Base-by-base conservation (phyloP, 305 asterid species). In the Solanum hybrid region DNA sequence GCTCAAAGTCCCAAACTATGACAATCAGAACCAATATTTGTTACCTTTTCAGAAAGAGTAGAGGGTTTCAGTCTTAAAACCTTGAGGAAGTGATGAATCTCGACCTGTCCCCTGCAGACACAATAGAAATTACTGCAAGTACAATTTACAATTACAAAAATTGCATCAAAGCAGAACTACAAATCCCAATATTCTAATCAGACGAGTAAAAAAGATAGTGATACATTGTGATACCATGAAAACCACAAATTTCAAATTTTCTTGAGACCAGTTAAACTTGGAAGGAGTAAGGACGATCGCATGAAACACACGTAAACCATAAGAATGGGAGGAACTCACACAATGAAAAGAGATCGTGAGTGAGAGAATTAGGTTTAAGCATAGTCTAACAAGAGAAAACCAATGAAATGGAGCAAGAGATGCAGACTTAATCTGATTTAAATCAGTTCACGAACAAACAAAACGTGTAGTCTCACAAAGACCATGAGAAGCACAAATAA, bases 31-130 rank as follows among this genome's bases (percentile, higher is more conserved):
- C 42, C 17, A 51, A 51, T 31, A 10, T 84, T 31, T 10, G 26
- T 79, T 42, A 96, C 99, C 98, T 94, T 96, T 90, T 95, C 97
- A 76, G 98, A 92, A 90, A 95, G 89, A 85, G 93, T 91, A 90
- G 98, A 96, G 79, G 94, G 94, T 90, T 97, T 97, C 93, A 97
- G 91, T 91, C 94, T 94, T 87, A 95, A 91, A 90, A 91, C 95
- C 91, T 93, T 90, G 92, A 95, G 93, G 92, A 97, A 96, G 92
- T 93, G 95, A 88, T 91, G 95, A 90, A 91, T 92, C 89, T 94
- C 95, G 16, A 96, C 98, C 87, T 85, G 92, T 87, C 99, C 98
- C 89, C 99, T 97, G 97, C 85, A 87, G 90, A 90, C 71, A 86
- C 88, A 86, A 90, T 26, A 20, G 40, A 88, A 88, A 85, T 38